These are phyloP conservation scores for Rhizophagus sp. DNA, from an alignment of 192 early-diverging fungal species.

Conservation along the genomic window DNA sequence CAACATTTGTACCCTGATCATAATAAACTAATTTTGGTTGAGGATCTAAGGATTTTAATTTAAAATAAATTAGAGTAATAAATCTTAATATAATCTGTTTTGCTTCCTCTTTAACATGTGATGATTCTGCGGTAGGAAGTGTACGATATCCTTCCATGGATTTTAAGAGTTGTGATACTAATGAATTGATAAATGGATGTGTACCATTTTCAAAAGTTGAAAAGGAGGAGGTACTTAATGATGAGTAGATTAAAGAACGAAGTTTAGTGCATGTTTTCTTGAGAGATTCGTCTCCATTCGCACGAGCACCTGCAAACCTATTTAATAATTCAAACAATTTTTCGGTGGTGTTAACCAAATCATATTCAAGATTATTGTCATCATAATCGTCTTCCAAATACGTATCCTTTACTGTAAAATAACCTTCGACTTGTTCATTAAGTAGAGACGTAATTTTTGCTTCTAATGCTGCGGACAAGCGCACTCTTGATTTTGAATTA, in stretches of 20 bases:
- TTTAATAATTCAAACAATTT: not conserved
- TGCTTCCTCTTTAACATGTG: not conserved
- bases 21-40: not conserved
- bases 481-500: not conserved
- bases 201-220: not conserved
- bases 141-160: not conserved
- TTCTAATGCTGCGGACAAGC: not conserved
- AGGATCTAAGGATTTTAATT: not conserved
- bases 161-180: not conserved
- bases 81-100: not conserved
- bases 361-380: not conserved
- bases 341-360: not conserved
- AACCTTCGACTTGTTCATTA: not conserved
- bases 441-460: not conserved
- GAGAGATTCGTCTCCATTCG: not conserved
- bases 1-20: not conserved
- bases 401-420: not conserved
- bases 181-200: not conserved
- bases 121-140: not conserved
- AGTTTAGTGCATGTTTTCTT: not conserved
- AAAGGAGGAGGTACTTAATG: not conserved
- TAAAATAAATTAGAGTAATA: not conserved
- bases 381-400: not conserved
- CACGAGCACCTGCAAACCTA: not conserved
- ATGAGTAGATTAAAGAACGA: not conserved